Evolutionary conservation across 345 rosid species (phyloP).

Genomic region (Populus simonii): DNA sequence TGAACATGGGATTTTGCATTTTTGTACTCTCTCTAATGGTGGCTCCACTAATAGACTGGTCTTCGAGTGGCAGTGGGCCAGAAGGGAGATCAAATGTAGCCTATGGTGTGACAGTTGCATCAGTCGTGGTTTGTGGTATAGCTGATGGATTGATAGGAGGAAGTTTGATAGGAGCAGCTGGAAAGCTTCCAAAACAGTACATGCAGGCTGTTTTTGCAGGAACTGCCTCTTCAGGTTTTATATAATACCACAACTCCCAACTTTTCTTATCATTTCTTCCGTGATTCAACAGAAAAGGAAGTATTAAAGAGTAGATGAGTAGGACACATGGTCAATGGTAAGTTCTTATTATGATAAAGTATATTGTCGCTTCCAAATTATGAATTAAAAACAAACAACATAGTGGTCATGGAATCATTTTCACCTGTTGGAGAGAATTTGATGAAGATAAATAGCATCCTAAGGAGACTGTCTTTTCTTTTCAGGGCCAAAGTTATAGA

Average conservation of each 20-base stretch:
- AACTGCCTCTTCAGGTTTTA: conserved; percentile 88
- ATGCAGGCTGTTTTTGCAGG: conserved; percentile 98
- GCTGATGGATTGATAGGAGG: conserved; percentile 90
- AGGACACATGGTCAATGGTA: background rate
- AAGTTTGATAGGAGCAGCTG: conserved; percentile 81
- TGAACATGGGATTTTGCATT: conserved; percentile 81
- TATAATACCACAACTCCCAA: background rate
- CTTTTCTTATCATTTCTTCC: background rate
- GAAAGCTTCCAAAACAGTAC: conserved; percentile 78
- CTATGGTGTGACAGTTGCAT: conserved; percentile 50
- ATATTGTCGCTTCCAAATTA: background rate
- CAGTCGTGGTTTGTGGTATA: conserved; percentile 71
- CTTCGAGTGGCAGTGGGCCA: conserved; percentile 26
- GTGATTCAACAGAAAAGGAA: background rate
- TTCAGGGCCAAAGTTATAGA: background rate
- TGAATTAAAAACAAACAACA: background rate
- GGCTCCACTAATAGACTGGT: conserved; percentile 66
- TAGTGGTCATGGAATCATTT: background rate
- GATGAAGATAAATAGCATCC: background rate
- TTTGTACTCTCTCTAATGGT: conserved; percentile 66
- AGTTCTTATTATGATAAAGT: background rate
- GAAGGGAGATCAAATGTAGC: conserved; percentile 32
- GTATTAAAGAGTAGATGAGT: too few relatives aligned
- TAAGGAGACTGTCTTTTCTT: background rate
- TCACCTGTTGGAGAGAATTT: background rate